A percentile compares a stretch with the other conserved stretches of the same genome.
phyloP scores from a whole-genome alignment of 306 rosid species.

The Albizia julibrissin region DNA sequence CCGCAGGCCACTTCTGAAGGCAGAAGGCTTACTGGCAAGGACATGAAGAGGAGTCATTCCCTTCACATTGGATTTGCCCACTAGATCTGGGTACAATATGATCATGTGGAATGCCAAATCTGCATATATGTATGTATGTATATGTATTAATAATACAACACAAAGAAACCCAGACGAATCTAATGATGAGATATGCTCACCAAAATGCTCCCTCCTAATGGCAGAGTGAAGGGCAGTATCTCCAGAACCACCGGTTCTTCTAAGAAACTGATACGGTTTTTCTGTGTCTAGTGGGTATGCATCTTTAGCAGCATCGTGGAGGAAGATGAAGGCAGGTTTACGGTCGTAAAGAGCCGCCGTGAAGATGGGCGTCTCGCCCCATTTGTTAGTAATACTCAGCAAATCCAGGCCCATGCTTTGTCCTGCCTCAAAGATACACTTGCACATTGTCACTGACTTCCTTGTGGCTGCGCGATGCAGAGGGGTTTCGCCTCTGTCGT shows the following conservation, averaged over 20 bases:
- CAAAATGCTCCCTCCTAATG: not conserved
- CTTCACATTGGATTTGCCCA: not conserved
- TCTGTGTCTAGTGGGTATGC: not conserved
- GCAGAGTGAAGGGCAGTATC: not conserved
- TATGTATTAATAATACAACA: not conserved
- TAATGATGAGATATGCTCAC: not conserved
- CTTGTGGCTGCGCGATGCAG: slow-evolving; percentile 53
- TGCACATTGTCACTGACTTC: slow-evolving; percentile 40
- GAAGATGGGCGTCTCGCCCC: not conserved
- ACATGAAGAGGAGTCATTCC: slow-evolving; percentile 32
- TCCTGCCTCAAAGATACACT: not conserved
- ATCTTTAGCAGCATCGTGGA: not conserved
- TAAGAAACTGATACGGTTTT: not conserved
- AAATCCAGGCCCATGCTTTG: not conserved
- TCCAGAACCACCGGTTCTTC: not conserved
- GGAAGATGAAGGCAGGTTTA: not conserved
- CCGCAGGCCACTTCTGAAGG: slow-evolving; percentile 28
- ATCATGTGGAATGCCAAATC: slow-evolving; percentile 38
- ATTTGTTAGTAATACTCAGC: not conserved
- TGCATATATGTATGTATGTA: not conserved
- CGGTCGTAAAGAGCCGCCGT: not conserved
- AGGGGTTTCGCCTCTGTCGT: slow-evolving; percentile 48
- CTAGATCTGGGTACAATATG: not conserved
- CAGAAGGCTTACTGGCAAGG: slow-evolving; percentile 37
- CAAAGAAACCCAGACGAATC: not conserved